Evolutionary conservation across 352 stramenopile genomes (phyloP).

Genomic region (Phytophthora syringae): DNA sequence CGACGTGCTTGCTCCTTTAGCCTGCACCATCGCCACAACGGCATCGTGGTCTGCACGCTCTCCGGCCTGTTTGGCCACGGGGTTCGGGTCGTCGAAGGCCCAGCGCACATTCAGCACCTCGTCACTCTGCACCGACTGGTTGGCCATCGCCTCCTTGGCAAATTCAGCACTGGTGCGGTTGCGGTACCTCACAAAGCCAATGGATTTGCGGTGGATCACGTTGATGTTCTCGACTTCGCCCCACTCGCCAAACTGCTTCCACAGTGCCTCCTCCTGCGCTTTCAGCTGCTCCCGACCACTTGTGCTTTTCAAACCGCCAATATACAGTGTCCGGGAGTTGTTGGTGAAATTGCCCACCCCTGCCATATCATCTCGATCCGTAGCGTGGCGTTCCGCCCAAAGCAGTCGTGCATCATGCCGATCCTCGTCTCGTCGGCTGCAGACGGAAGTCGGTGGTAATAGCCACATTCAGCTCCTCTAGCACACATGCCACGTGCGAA

Average conservation of each 20-base stretch:
- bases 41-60: slow-evolving; percentile 90
- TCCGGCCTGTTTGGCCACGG: slow-evolving; percentile 89
- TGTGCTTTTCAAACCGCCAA: slow-evolving; percentile 82
- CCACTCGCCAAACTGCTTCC: slow-evolving; percentile 93
- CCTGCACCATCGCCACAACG: slow-evolving; percentile 84
- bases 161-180: slow-evolving; percentile 85
- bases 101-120: slow-evolving; percentile 94
- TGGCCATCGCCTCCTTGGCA: slow-evolving; percentile 90
- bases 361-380: slow-evolving; percentile 93
- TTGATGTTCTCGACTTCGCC: slow-evolving; percentile 95
- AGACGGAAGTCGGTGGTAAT: slow-evolving; percentile 90
- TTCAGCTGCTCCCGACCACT: slow-evolving; percentile 50
- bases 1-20: slow-evolving; percentile 60
- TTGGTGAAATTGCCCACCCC: slow-evolving; percentile 92
- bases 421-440: slow-evolving; percentile 75
- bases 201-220: slow-evolving; percentile 91
- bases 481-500: slow-evolving; percentile 93
- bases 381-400: slow-evolving; percentile 92
- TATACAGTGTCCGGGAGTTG: slow-evolving; percentile 92
- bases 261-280: slow-evolving; percentile 71
- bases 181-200: slow-evolving; percentile 91
- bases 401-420: slow-evolving; percentile 93
- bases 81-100: slow-evolving; percentile 95
- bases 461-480: slow-evolving; percentile 89
- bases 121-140: slow-evolving; percentile 86